phyloP scores from a whole-genome alignment of 495 filamentous ascomycete species.

The Daldinia decipiens region DNA sequence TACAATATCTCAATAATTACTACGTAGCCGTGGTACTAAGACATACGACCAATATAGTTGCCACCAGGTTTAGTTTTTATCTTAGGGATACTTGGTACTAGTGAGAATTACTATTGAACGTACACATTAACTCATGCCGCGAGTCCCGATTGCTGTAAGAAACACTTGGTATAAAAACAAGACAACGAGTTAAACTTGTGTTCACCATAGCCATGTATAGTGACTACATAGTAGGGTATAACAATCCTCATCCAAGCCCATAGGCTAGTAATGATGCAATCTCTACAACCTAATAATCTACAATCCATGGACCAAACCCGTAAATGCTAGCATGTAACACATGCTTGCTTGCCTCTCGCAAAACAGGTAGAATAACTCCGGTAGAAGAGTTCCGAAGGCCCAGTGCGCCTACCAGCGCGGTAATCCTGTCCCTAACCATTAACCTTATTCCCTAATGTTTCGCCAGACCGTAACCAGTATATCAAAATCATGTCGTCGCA shows the following conservation, averaged over 20 bases:
- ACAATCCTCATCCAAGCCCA: constrained; percentile 20
- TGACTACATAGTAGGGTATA: constrained; percentile 26
- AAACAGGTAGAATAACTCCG: constrained; percentile 5
- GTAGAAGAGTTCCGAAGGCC: constrained; percentile 5
- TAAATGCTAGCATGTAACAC: constrained; percentile 21
- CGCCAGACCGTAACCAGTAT: constrained; percentile 38
- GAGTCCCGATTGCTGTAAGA: not conserved
- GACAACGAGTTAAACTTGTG: constrained; percentile 12
- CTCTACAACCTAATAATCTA: constrained; percentile 26
- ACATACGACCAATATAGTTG: no score
- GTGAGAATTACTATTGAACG: no score
- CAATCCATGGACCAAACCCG: constrained; percentile 9
- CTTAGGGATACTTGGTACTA: no score
- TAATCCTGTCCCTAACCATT: constrained; percentile 16
- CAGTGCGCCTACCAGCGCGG: constrained; percentile 8
- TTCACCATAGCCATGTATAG: constrained; percentile 12
- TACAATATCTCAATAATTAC: no score
- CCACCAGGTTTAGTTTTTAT: no score
- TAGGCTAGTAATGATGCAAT: not conserved
- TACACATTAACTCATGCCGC: no score
- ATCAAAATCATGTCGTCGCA: constrained; percentile 36
- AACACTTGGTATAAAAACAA: not conserved
- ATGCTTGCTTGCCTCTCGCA: constrained; percentile 16
- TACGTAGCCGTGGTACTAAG: no score
- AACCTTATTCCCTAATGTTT: constrained; percentile 28